These are phyloP conservation scores for Microcos paniculata DNA, from an alignment of 345 rosid species.

Conservation along the genomic window DNA sequence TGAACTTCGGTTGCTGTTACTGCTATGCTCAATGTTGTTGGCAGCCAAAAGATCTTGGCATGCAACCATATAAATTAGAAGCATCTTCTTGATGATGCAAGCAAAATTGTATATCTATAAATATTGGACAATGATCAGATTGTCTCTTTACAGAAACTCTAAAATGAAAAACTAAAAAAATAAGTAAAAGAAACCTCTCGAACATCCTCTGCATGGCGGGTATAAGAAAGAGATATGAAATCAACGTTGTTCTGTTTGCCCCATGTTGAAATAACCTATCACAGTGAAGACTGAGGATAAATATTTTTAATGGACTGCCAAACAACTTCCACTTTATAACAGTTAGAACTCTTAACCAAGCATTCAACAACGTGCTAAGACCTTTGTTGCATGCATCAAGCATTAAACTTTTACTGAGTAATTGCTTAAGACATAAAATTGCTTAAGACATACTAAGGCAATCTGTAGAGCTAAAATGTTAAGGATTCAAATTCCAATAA, in stretches of 20 bases:
- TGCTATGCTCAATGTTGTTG: not conserved
- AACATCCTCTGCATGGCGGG: not conserved
- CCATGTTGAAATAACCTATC: not conserved
- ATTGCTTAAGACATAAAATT: no score
- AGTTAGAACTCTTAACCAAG: not conserved
- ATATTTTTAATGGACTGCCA: not conserved
- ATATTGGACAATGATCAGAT: not conserved
- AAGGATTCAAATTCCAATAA: not conserved
- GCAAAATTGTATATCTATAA: not conserved
- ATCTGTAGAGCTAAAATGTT: not conserved
- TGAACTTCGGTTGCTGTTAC: not conserved
- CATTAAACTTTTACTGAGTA: not conserved
- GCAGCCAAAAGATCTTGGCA: not conserved
- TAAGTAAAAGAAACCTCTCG: not conserved
- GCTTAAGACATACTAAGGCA: not conserved
- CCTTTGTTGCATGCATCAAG: not conserved
- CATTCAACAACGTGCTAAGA: not conserved
- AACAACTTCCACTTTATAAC: not conserved
- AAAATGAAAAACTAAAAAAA: not conserved
- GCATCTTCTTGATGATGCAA: not conserved
- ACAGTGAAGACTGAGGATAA: not conserved
- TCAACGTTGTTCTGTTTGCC: not conserved
- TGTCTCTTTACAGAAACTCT: not conserved
- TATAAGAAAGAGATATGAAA: constrained; percentile 1
- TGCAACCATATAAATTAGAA: not conserved